A percentile compares a stretch with the other conserved stretches of the same genome.
These are phyloP conservation scores for Fraxinus platypoda DNA, from an alignment of 305 asterid genomes.

Conservation along the genomic window DNA sequence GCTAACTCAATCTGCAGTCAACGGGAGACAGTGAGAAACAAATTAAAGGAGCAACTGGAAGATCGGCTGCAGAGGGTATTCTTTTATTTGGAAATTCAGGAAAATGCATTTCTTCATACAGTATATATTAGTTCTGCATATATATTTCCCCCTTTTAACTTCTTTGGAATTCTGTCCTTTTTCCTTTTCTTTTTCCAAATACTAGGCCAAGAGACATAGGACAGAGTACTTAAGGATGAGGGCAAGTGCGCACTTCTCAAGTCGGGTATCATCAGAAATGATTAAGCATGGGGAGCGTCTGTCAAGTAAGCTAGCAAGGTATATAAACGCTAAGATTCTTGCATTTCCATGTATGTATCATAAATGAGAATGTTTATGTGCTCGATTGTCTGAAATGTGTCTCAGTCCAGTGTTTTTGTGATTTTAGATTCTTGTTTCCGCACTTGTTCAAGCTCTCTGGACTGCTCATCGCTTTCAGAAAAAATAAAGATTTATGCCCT, in stretches of 20 bases:
- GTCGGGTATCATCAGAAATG: constrained; percentile 16
- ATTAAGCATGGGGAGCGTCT: constrained; percentile 17
- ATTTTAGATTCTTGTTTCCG: neutral
- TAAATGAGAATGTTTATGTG: neutral
- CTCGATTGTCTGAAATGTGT: neutral
- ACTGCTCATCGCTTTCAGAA: neutral
- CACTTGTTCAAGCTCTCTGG: neutral
- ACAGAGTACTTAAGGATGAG: constrained; percentile 28
- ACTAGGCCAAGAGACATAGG: constrained; percentile 25
- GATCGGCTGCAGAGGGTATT: constrained; percentile 25
- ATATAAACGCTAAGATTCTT: constrained; percentile 16
- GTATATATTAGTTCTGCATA: neutral
- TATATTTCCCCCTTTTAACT: constrained; percentile 1
- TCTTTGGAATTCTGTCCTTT: neutral
- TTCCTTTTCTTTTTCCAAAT: neutral
- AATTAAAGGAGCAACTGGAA: constrained; percentile 21
- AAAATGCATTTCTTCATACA: neutral
- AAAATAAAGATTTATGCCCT: neutral
- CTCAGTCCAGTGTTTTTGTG: neutral
- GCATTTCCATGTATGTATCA: neutral
- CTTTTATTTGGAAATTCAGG: neutral
- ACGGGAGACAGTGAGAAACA: constrained; percentile 26
- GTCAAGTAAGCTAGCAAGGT: constrained; percentile 25
- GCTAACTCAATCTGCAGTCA: constrained; percentile 21
- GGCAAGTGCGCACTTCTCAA: constrained; percentile 1